A percentile compares a stretch with the other conserved stretches of the same genome.
These are phyloP conservation scores for Fomes fomentarius DNA, from an alignment of 1,284 basidiomycete species.

Conservation along the genomic window DNA sequence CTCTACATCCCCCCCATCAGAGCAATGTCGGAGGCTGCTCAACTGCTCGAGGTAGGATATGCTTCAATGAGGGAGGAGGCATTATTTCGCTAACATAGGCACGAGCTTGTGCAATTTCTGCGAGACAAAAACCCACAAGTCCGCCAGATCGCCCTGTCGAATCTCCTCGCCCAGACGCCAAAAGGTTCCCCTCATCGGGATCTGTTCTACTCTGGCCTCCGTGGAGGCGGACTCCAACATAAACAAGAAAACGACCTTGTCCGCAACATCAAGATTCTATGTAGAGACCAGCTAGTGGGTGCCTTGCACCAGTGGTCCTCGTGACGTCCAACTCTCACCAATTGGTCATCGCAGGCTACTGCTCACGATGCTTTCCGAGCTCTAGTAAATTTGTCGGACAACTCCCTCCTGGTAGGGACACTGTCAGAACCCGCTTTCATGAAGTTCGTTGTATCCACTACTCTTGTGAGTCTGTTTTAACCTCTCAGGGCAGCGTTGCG, in stretches of 20 bases:
- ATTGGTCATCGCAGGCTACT: conserved; percentile 58
- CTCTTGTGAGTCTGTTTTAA: conserved; percentile 68
- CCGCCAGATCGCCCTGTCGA: conserved; percentile 84
- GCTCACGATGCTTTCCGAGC: conserved; percentile 96
- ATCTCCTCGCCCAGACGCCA: conserved; percentile 81
- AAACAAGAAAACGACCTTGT: conserved; percentile 71
- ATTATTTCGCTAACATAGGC: not conserved
- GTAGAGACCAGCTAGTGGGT: conserved; percentile 81
- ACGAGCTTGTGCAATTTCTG: conserved; percentile 79
- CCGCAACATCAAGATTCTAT: conserved; percentile 81
- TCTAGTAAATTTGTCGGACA: conserved; percentile 93
- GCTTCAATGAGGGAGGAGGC: too few relatives aligned
- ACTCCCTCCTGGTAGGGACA: conserved; percentile 67
- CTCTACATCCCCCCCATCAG: conserved; percentile 6
- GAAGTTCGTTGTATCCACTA: conserved; percentile 88
- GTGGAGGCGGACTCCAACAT: conserved; percentile 59
- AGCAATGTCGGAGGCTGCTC: conserved; percentile 41
- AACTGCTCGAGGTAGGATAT: conserved; percentile 65
- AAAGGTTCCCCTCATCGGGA: conserved; percentile 70
- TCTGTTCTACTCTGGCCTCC: conserved; percentile 72
- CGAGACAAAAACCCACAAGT: conserved; percentile 88
- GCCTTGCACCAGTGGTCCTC: not conserved
- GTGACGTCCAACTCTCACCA: not conserved
- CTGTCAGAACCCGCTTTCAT: conserved; percentile 82
- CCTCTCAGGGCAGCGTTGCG: not conserved